Evolutionary conservation across 257 asterid species (phyloP).

Genomic region (Capsicum rhomboideum): DNA sequence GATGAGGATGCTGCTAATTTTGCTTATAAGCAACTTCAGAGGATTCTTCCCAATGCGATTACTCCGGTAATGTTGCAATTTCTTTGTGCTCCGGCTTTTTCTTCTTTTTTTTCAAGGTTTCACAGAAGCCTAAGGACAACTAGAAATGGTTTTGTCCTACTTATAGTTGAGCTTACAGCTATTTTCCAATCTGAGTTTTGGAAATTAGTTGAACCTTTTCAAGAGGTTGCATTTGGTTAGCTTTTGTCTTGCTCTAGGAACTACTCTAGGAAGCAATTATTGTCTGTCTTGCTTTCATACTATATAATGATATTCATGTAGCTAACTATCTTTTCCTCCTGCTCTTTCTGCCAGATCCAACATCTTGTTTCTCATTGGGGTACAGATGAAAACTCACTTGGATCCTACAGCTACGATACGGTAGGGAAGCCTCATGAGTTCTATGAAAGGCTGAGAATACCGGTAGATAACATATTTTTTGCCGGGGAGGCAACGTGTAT

Average conservation of each 20-base stretch:
- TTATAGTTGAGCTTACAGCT: not conserved
- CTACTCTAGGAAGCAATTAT: not conserved
- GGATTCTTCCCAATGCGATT: constrained; percentile 77
- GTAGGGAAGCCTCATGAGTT: constrained; percentile 78
- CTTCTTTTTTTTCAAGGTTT: not conserved
- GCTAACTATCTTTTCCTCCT: not conserved
- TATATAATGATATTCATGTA: not conserved
- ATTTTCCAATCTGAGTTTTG: not conserved
- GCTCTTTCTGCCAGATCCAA: constrained; percentile 54
- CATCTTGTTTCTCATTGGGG: constrained; percentile 90
- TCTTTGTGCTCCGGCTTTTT: not conserved
- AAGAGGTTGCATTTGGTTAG: not conserved
- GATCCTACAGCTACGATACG: constrained; percentile 78
- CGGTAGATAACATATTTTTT: constrained; percentile 80
- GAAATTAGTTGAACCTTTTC: not conserved
- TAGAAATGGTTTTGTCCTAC: not conserved
- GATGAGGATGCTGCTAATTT: constrained; percentile 86
- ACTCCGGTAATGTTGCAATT: constrained; percentile 51
- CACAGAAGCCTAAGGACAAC: not conserved
- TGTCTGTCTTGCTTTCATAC: not conserved
- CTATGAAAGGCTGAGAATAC: constrained; percentile 71
- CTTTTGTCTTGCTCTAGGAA: not conserved
- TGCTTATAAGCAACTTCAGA: constrained; percentile 67
- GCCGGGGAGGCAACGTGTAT: constrained; percentile 89
- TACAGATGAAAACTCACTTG: constrained; percentile 54